phyloP scores from a whole-genome alignment of 228 moss, liverwort and hornwort genomes.

The Sphagnum fallax region DNA sequence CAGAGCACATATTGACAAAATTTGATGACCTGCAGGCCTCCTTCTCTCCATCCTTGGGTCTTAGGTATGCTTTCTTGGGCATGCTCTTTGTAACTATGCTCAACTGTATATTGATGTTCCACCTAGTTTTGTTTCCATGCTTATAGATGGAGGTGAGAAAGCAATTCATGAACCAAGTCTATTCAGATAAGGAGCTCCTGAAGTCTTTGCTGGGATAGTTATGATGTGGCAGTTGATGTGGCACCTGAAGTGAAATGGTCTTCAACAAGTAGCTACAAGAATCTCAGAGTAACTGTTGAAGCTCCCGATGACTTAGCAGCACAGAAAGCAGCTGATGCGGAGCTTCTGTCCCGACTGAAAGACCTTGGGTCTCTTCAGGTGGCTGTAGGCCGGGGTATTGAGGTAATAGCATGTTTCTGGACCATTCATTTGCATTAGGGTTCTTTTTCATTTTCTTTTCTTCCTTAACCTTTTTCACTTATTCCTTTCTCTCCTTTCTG shows the following conservation, averaged over 20 bases:
- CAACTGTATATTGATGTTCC: background rate
- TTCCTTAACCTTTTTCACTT: background rate
- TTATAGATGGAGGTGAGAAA: background rate
- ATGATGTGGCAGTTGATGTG: slow-evolving; percentile 98
- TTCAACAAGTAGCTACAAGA: slow-evolving; percentile 57
- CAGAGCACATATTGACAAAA: slow-evolving; percentile 83
- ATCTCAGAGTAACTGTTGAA: slow-evolving; percentile 54
- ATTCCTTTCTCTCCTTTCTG: background rate
- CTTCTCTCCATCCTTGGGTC: slow-evolving; percentile 45
- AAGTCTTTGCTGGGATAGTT: slow-evolving; percentile 33
- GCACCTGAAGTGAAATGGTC: slow-evolving; percentile 87
- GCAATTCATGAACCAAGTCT: no score
- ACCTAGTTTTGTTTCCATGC: background rate
- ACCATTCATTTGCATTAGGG: background rate
- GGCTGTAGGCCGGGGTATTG: slow-evolving; percentile 58
- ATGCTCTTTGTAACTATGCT: background rate
- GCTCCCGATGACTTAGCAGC: slow-evolving; percentile 50
- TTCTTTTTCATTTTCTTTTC: background rate
- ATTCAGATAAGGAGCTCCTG: background rate
- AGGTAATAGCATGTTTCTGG: slow-evolving; percentile 40
- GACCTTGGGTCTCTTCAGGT: slow-evolving; percentile 76
- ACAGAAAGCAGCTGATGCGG: slow-evolving; percentile 64
- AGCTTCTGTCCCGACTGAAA: slow-evolving; percentile 71
- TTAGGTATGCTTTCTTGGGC: slow-evolving; percentile 44
- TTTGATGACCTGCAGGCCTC: slow-evolving; percentile 78